These are phyloP conservation scores for Nephelium lappaceum DNA, from an alignment of 345 rosid genomes.

Conservation along the genomic window DNA sequence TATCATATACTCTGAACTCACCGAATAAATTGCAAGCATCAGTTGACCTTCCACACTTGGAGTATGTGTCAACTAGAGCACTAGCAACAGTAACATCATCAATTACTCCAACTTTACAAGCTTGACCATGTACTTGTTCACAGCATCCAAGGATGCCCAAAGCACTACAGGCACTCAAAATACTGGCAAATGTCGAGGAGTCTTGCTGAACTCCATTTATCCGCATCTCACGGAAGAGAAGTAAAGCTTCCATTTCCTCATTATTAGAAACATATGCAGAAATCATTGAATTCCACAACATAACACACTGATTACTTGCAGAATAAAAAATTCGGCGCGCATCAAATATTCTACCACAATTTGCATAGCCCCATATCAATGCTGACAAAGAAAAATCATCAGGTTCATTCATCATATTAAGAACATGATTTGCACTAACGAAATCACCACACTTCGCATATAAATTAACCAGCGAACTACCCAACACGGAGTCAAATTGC, in stretches of 20 bases:
- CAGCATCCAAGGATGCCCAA: constrained; percentile 28
- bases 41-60: constrained; percentile 55
- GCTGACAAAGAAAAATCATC: constrained; percentile 86
- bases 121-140: constrained; percentile 55
- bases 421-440: constrained; percentile 48
- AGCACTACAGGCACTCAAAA: constrained; percentile 60
- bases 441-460: constrained; percentile 77
- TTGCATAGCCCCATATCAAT: constrained; percentile 71
- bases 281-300: constrained; percentile 82
- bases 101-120: constrained; percentile 51
- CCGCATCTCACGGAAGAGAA: constrained; percentile 61
- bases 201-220: constrained; percentile 41
- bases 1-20: constrained; percentile 65
- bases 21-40: constrained; percentile 71
- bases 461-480: constrained; percentile 65
- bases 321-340: constrained; percentile 54
- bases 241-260: constrained; percentile 58
- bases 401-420: constrained; percentile 46
- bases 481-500: constrained; percentile 52
- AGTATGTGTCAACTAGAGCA: constrained; percentile 54
- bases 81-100: constrained; percentile 40
- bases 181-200: constrained; percentile 52
- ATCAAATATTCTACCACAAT: constrained; percentile 54
- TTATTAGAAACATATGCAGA: constrained; percentile 65
- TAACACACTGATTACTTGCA: constrained; percentile 42